phyloP scores from a whole-genome alignment of 23 red algal genomes.

The Agarophyton chilense region DNA sequence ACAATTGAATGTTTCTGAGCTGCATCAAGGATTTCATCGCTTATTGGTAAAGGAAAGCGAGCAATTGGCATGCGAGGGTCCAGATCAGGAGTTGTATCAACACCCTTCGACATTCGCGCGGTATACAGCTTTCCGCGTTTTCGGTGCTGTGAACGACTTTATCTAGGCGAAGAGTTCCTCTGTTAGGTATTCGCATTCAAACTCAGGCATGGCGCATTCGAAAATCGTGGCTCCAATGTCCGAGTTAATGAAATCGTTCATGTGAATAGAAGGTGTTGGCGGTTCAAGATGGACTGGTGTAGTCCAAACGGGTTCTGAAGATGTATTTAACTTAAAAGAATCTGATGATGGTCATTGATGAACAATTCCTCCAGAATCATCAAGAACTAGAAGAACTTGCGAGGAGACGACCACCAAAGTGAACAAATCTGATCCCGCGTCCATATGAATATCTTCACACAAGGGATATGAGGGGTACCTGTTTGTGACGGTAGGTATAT shows the following conservation, averaged over 20 bases:
- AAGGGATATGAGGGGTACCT: slow-evolving; percentile 25
- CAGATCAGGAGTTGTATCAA: slow-evolving; percentile 3
- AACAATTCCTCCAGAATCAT: slow-evolving; percentile 70
- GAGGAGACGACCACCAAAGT: slow-evolving; percentile 34
- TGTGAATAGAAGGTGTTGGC: slow-evolving; percentile 39
- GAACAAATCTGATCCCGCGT: slow-evolving; percentile 57
- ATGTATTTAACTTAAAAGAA: slow-evolving; percentile 25
- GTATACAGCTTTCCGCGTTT: neutral
- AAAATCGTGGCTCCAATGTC: slow-evolving; percentile 54
- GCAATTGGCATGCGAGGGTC: slow-evolving; percentile 28
- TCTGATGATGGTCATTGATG: slow-evolving; percentile 69
- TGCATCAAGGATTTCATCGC: slow-evolving; percentile 29
- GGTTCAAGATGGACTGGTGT: slow-evolving; percentile 26
- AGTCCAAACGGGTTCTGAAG: slow-evolving; percentile 59
- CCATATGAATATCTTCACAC: slow-evolving; percentile 53
- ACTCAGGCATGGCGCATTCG: slow-evolving; percentile 45
- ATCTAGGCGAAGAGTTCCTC: slow-evolving; percentile 39
- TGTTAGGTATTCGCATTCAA: slow-evolving; percentile 42
- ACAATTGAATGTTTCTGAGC: slow-evolving; percentile 18
- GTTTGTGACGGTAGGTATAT: slow-evolving; percentile 40
- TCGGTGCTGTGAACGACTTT: neutral
- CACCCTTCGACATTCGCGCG: neutral
- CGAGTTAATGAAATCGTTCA: slow-evolving; percentile 26
- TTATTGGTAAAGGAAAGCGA: slow-evolving; percentile 50
- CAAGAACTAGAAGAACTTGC: slow-evolving; percentile 39